Evolutionary conservation across 495 filamentous ascomycete genomes (phyloP).

Genomic region (Penicillium ochrochloron): DNA sequence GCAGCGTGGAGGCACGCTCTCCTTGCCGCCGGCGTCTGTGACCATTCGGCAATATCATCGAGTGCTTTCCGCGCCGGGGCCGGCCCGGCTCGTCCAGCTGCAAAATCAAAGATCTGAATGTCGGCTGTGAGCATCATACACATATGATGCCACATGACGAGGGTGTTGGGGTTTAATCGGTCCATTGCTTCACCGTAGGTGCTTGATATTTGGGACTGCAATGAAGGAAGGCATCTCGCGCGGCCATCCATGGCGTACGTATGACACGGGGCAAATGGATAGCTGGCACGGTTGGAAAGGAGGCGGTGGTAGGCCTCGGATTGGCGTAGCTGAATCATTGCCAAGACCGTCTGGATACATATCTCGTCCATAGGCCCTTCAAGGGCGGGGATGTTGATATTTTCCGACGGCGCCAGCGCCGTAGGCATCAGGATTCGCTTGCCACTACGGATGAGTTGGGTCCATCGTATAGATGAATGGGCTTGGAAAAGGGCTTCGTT

Average conservation of each 20-base stretch:
- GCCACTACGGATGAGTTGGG: slow-evolving; percentile 46
- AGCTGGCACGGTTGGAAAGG: slow-evolving; percentile 46
- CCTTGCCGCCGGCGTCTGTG: slow-evolving; percentile 54
- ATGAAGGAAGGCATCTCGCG: slow-evolving; percentile 43
- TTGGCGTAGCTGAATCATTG: slow-evolving; percentile 48
- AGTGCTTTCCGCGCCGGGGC: slow-evolving; percentile 50
- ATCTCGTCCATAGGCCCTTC: slow-evolving; percentile 44
- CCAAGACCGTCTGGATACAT: slow-evolving; percentile 44
- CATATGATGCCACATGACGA: slow-evolving; percentile 57
- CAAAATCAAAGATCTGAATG: slow-evolving; percentile 55
- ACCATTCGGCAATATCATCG: slow-evolving; percentile 55
- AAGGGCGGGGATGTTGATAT: slow-evolving; percentile 40
- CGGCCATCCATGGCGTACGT: slow-evolving; percentile 52
- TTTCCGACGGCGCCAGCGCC: slow-evolving; percentile 45
- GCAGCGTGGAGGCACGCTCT: slow-evolving; percentile 55
- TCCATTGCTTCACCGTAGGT: slow-evolving; percentile 47
- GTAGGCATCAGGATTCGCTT: slow-evolving; percentile 47
- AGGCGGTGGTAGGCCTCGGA: slow-evolving; percentile 53
- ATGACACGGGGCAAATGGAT: slow-evolving; percentile 50
- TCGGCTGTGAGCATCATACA: slow-evolving; percentile 58
- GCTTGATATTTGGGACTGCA: slow-evolving; percentile 47
- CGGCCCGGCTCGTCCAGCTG: slow-evolving; percentile 53
- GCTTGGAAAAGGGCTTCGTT: slow-evolving; percentile 52
- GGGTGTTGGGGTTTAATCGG: slow-evolving; percentile 49
- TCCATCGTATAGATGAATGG: slow-evolving; percentile 51